A percentile compares a stretch with the other conserved stretches of the same genome.
These are phyloP conservation scores for Cladophialophora carrionii DNA, from an alignment of 2,329 filamentous ascomycete genomes.

Conservation along the genomic window DNA sequence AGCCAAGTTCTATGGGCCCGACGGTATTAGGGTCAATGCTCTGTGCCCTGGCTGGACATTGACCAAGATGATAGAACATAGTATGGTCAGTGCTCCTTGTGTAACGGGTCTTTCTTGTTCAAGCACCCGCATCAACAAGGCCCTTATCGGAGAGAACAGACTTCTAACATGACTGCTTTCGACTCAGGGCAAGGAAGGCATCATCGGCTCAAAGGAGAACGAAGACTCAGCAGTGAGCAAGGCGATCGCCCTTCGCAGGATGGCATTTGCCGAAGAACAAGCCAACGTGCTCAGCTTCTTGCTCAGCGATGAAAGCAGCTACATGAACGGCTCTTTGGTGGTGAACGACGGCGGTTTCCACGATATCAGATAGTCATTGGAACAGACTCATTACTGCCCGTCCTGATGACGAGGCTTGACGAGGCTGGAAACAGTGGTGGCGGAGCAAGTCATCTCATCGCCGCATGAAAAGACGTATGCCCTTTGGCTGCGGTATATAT, in stretches of 20 bases:
- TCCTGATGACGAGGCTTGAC: too few relatives aligned
- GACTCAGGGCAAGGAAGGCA: slow-evolving; percentile 25
- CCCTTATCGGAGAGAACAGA: not conserved
- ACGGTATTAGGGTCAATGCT: slow-evolving; percentile 32
- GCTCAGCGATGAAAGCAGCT: slow-evolving; percentile 33
- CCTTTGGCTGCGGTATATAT: too few relatives aligned
- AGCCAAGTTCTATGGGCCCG: slow-evolving; percentile 31
- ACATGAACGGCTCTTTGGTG: slow-evolving; percentile 28
- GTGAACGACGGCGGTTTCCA: slow-evolving; percentile 35
- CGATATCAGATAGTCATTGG: slow-evolving; percentile 25
- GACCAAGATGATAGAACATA: slow-evolving; percentile 29
- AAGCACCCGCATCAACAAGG: not conserved
- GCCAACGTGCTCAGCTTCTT: slow-evolving; percentile 33
- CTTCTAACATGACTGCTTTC: not conserved
- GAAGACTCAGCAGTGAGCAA: slow-evolving; percentile 26
- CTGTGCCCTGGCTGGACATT: slow-evolving; percentile 34
- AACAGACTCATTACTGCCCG: not conserved
- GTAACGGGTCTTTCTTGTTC: not conserved
- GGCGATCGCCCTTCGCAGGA: slow-evolving; percentile 27
- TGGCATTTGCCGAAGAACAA: slow-evolving; percentile 33
- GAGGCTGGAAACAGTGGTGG: not conserved
- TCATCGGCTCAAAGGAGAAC: slow-evolving; percentile 30
- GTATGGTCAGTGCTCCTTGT: slow-evolving; percentile 15
- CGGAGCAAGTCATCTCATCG: not conserved
- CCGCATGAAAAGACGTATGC: not conserved